Conservation (phyloP, 805 yeast genomes). For the Helenozyma baotianmanensis region DNA sequence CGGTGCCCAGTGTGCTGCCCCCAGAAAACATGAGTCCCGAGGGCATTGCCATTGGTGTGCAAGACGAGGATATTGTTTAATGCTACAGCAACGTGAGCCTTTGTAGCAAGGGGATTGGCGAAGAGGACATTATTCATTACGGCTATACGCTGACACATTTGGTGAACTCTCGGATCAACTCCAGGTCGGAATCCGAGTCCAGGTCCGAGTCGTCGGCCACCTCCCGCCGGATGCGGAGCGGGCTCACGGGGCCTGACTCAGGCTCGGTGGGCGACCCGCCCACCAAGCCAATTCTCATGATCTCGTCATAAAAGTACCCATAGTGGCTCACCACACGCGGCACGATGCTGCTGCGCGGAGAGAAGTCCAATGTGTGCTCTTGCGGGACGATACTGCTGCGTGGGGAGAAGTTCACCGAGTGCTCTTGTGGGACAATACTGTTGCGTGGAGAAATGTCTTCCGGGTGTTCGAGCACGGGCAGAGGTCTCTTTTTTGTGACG, state of each 20-base stretch:
- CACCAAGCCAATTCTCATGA: constrained; percentile 8
- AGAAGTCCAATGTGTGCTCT: constrained; percentile 5
- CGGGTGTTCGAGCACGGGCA: too few species aligned
- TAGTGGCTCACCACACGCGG: too few species aligned
- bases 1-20: constrained; percentile 68
- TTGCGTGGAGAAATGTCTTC: too few species aligned
- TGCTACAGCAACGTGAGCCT: neutral
- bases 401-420: neutral
- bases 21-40: constrained; percentile 73
- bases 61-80: constrained; percentile 35
- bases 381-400: too few species aligned
- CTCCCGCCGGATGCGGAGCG: constrained; percentile 5
- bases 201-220: constrained; percentile 4
- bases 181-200: constrained; percentile 17
- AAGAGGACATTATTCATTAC: neutral
- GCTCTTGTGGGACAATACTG: neutral
- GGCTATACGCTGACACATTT: too few species aligned
- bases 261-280: neutral
- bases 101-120: too few species aligned
- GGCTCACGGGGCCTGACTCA: constrained; percentile 5
- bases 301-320: too few species aligned
- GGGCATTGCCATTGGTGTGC: constrained; percentile 33
- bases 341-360: too few species aligned
- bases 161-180: constrained; percentile 14
- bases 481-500: too few species aligned